phyloP scores from a whole-genome alignment of 805 yeast species.

The Kodamaea leandrae region DNA sequence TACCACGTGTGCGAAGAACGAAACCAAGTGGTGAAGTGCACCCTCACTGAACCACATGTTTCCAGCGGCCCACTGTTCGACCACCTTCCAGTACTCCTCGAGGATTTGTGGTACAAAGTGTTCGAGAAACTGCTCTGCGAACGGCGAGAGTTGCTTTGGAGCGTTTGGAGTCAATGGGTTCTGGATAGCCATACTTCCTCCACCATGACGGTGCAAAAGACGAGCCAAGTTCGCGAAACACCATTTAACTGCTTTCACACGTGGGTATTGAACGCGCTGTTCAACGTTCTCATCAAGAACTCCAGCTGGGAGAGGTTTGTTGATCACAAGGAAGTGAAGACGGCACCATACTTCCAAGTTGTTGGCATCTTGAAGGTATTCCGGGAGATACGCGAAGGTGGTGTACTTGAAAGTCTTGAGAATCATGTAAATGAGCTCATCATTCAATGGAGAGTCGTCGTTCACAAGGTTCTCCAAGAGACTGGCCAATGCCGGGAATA shows the following conservation, averaged over 20 bases:
- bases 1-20: constrained; percentile 42
- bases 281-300: constrained; percentile 35
- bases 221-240: constrained; percentile 43
- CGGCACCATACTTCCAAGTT: constrained; percentile 44
- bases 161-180: too few relatives aligned
- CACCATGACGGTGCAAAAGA: constrained; percentile 41
- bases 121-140: constrained; percentile 31
- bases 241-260: constrained; percentile 45
- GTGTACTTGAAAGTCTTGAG: constrained; percentile 41
- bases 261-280: constrained; percentile 36
- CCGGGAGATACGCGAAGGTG: constrained; percentile 37
- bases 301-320: constrained; percentile 36
- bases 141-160: constrained; percentile 16
- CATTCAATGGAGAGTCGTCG: constrained; percentile 20
- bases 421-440: constrained; percentile 39
- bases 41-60: constrained; percentile 41
- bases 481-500: constrained; percentile 37
- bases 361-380: constrained; percentile 33
- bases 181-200: too few relatives aligned
- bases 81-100: constrained; percentile 41
- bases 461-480: constrained; percentile 29
- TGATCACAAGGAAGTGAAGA: constrained; percentile 35
- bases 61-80: constrained; percentile 40
- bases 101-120: constrained; percentile 44
- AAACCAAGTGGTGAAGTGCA: constrained; percentile 41